phyloP scores from a whole-genome alignment of 306 rosid genomes.

The Glycine latifolia region DNA sequence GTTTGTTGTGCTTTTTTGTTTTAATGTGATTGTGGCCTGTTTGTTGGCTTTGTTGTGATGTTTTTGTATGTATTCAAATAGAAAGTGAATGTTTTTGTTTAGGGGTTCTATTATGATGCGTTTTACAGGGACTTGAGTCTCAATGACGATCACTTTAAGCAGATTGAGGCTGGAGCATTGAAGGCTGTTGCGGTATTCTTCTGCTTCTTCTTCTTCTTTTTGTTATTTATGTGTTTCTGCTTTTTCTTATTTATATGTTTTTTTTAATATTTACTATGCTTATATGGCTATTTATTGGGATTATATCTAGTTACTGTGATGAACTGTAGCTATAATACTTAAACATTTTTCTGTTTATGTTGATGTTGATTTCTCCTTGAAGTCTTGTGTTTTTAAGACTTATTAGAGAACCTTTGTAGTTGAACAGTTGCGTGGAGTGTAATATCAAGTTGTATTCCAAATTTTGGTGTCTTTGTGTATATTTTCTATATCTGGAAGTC shows the following conservation, averaged over 20 bases:
- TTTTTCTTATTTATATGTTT: no score
- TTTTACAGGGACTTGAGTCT: slow-evolving; percentile 87
- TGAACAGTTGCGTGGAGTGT: not conserved
- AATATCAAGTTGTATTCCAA: not conserved
- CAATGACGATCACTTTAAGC: slow-evolving; percentile 91
- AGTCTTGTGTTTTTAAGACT: not conserved
- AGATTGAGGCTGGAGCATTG: slow-evolving; percentile 67
- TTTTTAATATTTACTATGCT: not conserved
- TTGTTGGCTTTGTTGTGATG: slow-evolving; percentile 1
- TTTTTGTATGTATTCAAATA: slow-evolving; percentile 7
- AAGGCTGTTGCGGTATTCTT: slow-evolving; percentile 80
- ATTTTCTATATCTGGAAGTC: slow-evolving; percentile 26
- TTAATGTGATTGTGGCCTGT: not conserved
- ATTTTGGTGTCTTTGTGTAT: slow-evolving; percentile 6
- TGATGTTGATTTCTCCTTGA: slow-evolving; percentile 17
- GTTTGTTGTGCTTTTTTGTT: slow-evolving; percentile 43
- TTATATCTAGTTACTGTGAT: not conserved
- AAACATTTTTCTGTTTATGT: not conserved
- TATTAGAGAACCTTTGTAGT: not conserved
- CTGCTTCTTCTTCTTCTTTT: slow-evolving; percentile 13
- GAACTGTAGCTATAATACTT: not conserved
- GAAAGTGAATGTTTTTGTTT: slow-evolving; percentile 40
- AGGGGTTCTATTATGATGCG: slow-evolving; percentile 97
- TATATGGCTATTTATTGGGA: slow-evolving; percentile 1
- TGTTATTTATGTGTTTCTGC: not conserved